These are phyloP conservation scores for Aspergillus sclerotioniger DNA, from an alignment of 495 filamentous ascomycete species.

Conservation along the genomic window DNA sequence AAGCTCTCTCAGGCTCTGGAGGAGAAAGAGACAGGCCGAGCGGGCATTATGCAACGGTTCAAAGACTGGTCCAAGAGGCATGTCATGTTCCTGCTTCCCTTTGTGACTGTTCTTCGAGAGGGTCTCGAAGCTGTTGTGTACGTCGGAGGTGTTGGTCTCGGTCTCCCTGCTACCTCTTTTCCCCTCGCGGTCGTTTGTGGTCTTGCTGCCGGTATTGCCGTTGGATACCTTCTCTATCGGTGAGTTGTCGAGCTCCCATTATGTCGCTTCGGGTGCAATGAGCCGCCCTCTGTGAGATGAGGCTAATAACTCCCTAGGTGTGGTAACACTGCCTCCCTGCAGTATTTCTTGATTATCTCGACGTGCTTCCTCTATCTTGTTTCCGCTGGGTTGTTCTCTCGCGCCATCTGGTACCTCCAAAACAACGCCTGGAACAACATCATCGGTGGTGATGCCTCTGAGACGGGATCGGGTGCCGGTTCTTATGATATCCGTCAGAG, in stretches of 20 bases:
- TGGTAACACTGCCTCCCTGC: conserved; percentile 62
- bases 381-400: conserved; percentile 76
- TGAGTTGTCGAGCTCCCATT: conserved; percentile 27
- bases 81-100: conserved; percentile 77
- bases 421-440: conserved; percentile 60
- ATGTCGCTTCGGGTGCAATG: background rate
- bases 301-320: conserved; percentile 42
- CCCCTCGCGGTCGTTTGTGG: conserved; percentile 72
- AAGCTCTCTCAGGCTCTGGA: conserved; percentile 69
- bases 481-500: conserved; percentile 82
- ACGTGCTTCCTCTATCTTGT: conserved; percentile 84
- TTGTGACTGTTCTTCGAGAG: conserved; percentile 78
- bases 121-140: conserved; percentile 81
- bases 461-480: conserved; percentile 73
- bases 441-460: conserved; percentile 70
- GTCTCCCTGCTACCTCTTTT: conserved; percentile 67
- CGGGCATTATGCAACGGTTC: conserved; percentile 33
- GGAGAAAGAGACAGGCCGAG: conserved; percentile 38
- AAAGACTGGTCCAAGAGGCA: conserved; percentile 73
- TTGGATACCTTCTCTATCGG: conserved; percentile 77
- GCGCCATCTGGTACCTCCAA: conserved; percentile 70
- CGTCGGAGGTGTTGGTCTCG: conserved; percentile 74
- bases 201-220: conserved; percentile 55
- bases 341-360: conserved; percentile 75
- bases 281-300: background rate